Conservation (phyloP, 176 grass and related monocot genomes). For the Rhipidocladum racemiflorum region DNA sequence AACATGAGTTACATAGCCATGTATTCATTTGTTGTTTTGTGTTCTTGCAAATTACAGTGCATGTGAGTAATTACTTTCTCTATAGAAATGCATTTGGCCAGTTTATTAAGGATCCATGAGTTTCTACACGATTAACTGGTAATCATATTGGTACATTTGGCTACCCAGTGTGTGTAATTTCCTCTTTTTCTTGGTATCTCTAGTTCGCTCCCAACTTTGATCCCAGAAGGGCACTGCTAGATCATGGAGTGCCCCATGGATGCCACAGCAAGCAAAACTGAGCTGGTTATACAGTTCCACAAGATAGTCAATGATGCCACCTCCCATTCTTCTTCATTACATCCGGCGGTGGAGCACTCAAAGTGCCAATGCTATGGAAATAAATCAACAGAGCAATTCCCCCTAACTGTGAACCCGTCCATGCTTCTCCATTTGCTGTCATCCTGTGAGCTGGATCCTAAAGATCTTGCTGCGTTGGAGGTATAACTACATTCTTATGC, state of each 20-base stretch:
- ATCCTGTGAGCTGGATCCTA: conserved; percentile 41
- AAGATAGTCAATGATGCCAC: conserved; percentile 19
- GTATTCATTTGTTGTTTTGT: background rate
- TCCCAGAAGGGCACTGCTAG: conserved; percentile 16
- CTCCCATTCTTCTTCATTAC: background rate
- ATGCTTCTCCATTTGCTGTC: conserved; percentile 60
- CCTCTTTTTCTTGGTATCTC: background rate
- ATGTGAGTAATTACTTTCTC: background rate
- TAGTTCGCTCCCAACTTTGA: background rate
- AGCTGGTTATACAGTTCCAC: conserved; percentile 14
- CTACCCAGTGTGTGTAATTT: background rate
- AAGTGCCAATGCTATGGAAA: conserved; percentile 37
- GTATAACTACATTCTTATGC: background rate
- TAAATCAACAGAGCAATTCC: conserved; percentile 33
- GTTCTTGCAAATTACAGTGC: background rate
- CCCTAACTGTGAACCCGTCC: conserved; percentile 40
- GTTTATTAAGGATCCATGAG: background rate
- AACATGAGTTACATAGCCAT: background rate
- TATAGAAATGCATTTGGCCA: background rate
- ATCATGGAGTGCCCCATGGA: conserved; percentile 39
- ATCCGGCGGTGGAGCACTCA: background rate
- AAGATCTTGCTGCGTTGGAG: conserved; percentile 66
- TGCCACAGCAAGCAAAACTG: conserved; percentile 18
- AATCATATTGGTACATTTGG: background rate
- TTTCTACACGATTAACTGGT: background rate